Base-by-base conservation (phyloP, 495 filamentous ascomycete species). In the Aspergillus steynii region DNA sequence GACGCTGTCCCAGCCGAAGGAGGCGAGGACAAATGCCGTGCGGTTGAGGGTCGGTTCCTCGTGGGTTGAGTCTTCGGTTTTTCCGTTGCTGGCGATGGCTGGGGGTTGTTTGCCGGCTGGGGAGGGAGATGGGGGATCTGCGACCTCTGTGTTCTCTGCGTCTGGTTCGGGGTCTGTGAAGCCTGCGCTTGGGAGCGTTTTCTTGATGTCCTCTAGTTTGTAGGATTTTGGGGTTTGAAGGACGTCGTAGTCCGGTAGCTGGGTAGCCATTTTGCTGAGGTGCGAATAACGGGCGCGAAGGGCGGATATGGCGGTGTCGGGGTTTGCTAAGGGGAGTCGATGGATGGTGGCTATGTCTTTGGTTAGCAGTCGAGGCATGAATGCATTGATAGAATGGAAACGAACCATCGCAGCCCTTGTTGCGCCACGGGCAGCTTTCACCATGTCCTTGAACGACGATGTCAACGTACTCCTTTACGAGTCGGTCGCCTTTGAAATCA, bases 351-450 rank as follows among this genome's bases (percentile, higher is more conserved):
- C 79, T 82, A 60, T 9, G 29, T 28, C 0, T n/a, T 32, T 6
- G 10, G 56, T 72, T 42, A 75, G 63, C 48, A 25, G 26, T 28
- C 1, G 25, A 3, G 5, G 1, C 4, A n/a, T 8, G n/a, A 48
- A 9, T 28, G 4, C 48, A 29, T 42, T 31, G 26, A 6, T 10
- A 31, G 29, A 6, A 20, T 12, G 26, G 1, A 15, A 49, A 67
- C 81, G 59, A 75, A 94, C 90, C 90, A 76, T 94, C 91, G 70
- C 92, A 96, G 15, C 91, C 90, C 56, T 83, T 86, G 74, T 83
- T 88, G 63, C 89, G 82, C 96, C 96, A 99, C 12, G 92, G 81
- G 71, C 95, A 99, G 60, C 82, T 85, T 56, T 90, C 88, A n/a
- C 85, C 82, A 71, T 99, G 95, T 29, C 84, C 87, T n/a, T 84